phyloP scores from a whole-genome alignment of 176 grass and related monocot species.

The Carex pumila region DNA sequence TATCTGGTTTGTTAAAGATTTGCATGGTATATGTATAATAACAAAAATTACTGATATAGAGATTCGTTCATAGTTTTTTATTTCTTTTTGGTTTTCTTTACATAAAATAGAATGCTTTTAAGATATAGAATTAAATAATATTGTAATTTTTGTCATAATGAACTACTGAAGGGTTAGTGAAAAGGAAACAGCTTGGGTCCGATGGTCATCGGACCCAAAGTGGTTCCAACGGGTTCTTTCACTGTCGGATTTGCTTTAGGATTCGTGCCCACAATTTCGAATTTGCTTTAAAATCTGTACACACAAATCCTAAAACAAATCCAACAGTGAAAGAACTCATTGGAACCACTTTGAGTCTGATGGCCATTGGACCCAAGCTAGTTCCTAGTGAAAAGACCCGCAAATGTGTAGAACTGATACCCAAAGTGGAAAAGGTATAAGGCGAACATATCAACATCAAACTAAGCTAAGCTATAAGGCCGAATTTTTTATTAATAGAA shows the following conservation, averaged over 20 bases:
- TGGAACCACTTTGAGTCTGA: too few relatives aligned
- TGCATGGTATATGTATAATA: conserved; percentile 12
- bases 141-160: neutral
- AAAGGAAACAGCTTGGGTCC: too few relatives aligned
- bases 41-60: neutral
- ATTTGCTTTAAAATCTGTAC: too few relatives aligned
- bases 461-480: neutral
- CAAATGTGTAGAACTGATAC: neutral
- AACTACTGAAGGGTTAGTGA: neutral
- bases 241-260: too few relatives aligned
- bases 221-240: too few relatives aligned
- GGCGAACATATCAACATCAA: neutral
- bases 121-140: neutral
- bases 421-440: too few relatives aligned
- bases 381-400: neutral
- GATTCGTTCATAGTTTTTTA: neutral
- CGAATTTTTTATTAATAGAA: too few relatives aligned
- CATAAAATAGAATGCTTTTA: neutral
- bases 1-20: neutral
- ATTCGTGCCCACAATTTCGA: too few relatives aligned
- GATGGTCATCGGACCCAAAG: too few relatives aligned
- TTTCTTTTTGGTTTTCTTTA: neutral
- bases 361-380: too few relatives aligned
- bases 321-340: too few relatives aligned
- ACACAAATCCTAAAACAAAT: too few relatives aligned